These are phyloP conservation scores for Aspergillus sp. DNA, from an alignment of 2,329 filamentous ascomycete species.

Conservation along the genomic window DNA sequence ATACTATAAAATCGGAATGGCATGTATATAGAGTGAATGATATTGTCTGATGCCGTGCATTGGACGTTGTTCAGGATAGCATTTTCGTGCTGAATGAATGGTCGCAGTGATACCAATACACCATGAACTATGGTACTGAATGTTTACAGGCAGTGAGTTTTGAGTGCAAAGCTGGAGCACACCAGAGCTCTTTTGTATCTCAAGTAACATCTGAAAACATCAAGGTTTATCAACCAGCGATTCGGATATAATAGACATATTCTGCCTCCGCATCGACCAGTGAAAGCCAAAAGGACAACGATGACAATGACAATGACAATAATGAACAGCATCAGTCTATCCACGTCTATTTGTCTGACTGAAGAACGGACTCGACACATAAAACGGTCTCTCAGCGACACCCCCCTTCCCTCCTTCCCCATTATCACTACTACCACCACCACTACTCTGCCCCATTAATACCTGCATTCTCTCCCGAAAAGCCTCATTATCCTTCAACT, in stretches of 20 bases:
- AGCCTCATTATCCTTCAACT: slow-evolving; percentile 13
- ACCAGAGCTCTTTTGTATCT: too few relatives aligned
- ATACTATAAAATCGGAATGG: neutral
- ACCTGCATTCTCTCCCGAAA: slow-evolving; percentile 17
- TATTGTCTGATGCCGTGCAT: neutral
- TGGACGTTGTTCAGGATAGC: neutral
- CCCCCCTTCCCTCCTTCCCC: neutral
- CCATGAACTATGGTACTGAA: too few relatives aligned
- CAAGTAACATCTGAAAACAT: too few relatives aligned
- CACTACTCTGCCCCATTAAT: slow-evolving; percentile 6
- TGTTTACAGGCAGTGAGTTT: too few relatives aligned
- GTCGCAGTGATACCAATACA: too few relatives aligned
- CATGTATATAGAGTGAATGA: neutral
- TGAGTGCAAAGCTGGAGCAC: too few relatives aligned
- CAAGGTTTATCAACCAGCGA: too few relatives aligned
- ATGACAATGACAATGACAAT: too few relatives aligned
- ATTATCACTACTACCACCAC: too few relatives aligned
- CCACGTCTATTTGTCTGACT: slow-evolving; percentile 1
- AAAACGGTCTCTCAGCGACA: slow-evolving; percentile 15
- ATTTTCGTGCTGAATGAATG: neutral
- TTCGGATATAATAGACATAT: too few relatives aligned
- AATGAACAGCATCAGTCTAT: neutral
- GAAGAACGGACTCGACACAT: slow-evolving; percentile 23
- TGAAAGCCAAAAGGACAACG: too few relatives aligned
- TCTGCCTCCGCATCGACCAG: too few relatives aligned